Base-by-base conservation (phyloP, 2,329 filamentous ascomycete genomes). In the Pleurostoma richardsiae region DNA sequence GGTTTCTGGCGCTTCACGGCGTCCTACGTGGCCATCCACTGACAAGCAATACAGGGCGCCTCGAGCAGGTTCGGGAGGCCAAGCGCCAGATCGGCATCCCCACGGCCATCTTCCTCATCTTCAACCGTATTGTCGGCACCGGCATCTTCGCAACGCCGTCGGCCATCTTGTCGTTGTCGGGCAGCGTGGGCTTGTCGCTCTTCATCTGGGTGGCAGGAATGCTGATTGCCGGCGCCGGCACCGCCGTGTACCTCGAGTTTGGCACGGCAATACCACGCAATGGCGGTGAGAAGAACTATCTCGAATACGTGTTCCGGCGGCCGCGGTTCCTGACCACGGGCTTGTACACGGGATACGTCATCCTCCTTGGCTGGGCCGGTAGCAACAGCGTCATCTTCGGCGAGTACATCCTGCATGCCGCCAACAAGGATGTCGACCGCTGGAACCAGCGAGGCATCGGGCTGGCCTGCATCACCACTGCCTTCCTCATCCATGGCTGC, bases 371-470 rank as follows among this genome's bases (percentile, higher is more conserved):
- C 10, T 86, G 81, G 80, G 80, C 82, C 0, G 79, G 78, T 5
- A 79, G 79, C 10, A 87, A 87, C 62, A 84, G 78, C 1, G 79
- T 88, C 52, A 75, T 86, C 38, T 86, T 88, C 52, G 83, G 83
- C 49, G 82, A 86, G 59, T 87, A 87, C 62, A 80, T 88, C 47
- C 72, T 88, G 2, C 74, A 83, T 57, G 84, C 83, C 6, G 79
- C 83, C 8, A 67, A 80, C 10, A 72, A 80, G 27, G 76, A 86
- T 52, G 78, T 83, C 28, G 74, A 69, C 42, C 71, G 82, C 27
- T 86, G 82, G 82, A 85, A 86, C 61, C 80, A 86, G 65, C 74
- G 84, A 38, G 82, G 73, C 40, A 69, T 87, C 19, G 84, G 82
- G 30, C 65, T 88, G n/a, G 82, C 77, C 8, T 84, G 83, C 59